Evolutionary conservation across 805 yeast species (phyloP), one percentile per base, ranked within the genome.

Genomic region (Zygosaccharomyces gambellarensis): DNA sequence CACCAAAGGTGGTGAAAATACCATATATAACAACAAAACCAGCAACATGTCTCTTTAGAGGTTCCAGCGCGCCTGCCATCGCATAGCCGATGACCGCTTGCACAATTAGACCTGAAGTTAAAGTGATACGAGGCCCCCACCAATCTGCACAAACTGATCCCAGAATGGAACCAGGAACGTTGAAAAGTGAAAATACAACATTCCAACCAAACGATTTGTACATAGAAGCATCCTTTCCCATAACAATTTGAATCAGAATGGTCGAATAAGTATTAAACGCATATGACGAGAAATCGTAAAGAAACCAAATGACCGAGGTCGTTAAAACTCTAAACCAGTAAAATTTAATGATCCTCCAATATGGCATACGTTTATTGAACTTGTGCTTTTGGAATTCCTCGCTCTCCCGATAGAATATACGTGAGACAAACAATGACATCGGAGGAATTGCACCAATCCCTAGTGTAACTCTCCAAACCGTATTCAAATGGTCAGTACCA

Each of bases 401-500:
- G 54, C 87, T 82, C 68, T 89, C 95, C 53, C 78, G 72, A 73
- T 85, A 85, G 65, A 78, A 83, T 61, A 86, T 61, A 71, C 98
- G 84, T 70, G 90, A 66, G 63, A 83, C 77, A 63, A 92, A 86
- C 56, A 90, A 76, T 1, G 87, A 73, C 50, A 85, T 60, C 45
- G 97, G 97, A 29, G 92, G 90, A 46, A 92, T 77, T 19, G 92
- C 96, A 65, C 97, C 97, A 31, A 92, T 69, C 34, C 95, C 97
- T 36, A 90, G 72, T 9, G 96, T 82, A 49, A 90, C 73, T 76
- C 98, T 84, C 98, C 98, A 92, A 36, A 92, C 89, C 9, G 86
- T 85, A 34, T 80, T 81, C 64, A 90, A 77, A 63, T 87, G 84
- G 43, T 81, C 69, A 25, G 76, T 73, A 44, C 83, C 76, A 69